A percentile compares a stretch with the other conserved stretches of the same genome.
Conservation (phyloP, 2,329 filamentous ascomycete species). For the Sclerotinia trifoliorum region DNA sequence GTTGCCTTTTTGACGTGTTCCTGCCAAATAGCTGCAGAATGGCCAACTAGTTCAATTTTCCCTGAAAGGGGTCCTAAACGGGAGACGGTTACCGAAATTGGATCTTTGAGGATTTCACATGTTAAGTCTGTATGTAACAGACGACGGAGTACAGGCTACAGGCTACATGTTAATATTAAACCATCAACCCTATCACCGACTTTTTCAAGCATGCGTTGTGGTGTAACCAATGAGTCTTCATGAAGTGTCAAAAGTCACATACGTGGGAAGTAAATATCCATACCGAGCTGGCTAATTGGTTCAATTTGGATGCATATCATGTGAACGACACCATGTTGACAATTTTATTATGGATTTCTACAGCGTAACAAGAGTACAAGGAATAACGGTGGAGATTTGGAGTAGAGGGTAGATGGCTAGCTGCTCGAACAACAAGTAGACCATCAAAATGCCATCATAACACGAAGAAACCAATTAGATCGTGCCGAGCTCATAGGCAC, state of each 20-base stretch:
- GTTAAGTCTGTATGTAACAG: background rate
- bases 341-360: conserved; percentile 1
- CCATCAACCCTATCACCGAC: conserved; percentile 5
- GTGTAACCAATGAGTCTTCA: conserved; percentile 1
- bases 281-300: background rate
- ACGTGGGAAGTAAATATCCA: background rate
- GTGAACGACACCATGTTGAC: background rate
- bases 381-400: background rate
- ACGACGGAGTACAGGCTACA: no score
- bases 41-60: conserved; percentile 14
- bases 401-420: background rate
- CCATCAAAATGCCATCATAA: background rate
- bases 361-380: background rate
- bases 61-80: conserved; percentile 12
- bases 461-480: background rate
- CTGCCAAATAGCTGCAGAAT: conserved; percentile 5
- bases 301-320: background rate
- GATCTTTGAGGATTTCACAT: conserved; percentile 12
- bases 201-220: conserved; percentile 9
- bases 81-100: conserved; percentile 21
- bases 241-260: background rate
- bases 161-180: background rate
- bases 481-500: background rate
- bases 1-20: conserved; percentile 19
- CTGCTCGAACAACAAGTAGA: background rate